A percentile compares a stretch with the other conserved stretches of the same genome.
phyloP scores from a whole-genome alignment of 176 grass and related monocot species.

The Cenchrus fungigraminus region DNA sequence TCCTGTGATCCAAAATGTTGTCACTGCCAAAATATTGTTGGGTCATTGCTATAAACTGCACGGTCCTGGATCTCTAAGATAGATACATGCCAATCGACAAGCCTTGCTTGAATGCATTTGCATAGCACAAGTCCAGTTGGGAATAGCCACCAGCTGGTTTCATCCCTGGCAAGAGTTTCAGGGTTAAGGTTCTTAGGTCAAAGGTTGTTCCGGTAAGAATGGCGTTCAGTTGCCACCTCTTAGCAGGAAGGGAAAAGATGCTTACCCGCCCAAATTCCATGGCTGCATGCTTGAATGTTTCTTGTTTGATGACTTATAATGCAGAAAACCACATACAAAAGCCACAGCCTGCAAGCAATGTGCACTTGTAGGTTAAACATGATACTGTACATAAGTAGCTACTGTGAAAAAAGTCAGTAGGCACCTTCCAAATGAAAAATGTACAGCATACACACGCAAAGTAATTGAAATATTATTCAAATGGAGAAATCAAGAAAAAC shows the following conservation, averaged over 20 bases:
- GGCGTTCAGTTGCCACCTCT: background rate
- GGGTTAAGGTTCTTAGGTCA: background rate
- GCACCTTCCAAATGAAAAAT: conserved; percentile 3
- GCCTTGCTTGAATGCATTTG: conserved; percentile 95
- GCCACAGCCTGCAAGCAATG: conserved; percentile 65
- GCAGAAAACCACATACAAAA: conserved; percentile 86
- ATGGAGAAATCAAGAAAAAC: conserved; percentile 7
- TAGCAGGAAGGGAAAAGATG: conserved; percentile 23
- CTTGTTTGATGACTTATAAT: conserved; percentile 80
- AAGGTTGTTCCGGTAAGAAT: background rate
- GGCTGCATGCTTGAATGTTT: conserved; percentile 77
- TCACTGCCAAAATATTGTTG: conserved; percentile 86
- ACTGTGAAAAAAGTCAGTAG: conserved; percentile 8
- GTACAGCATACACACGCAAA: background rate
- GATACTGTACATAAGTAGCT: conserved; percentile 1
- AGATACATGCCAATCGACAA: conserved; percentile 95
- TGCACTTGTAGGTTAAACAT: conserved; percentile 30
- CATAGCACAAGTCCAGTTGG: conserved; percentile 70
- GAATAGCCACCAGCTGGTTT: conserved; percentile 94
- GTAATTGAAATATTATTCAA: conserved; percentile 4
- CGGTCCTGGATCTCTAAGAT: conserved; percentile 96
- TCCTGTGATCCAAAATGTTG: conserved; percentile 19
- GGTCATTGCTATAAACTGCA: conserved; percentile 82
- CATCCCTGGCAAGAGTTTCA: conserved; percentile 65
- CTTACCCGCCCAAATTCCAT: conserved; percentile 84